Base-by-base conservation (phyloP, 2,329 filamentous ascomycete genomes). In the Rasamsonia emersonii region DNA sequence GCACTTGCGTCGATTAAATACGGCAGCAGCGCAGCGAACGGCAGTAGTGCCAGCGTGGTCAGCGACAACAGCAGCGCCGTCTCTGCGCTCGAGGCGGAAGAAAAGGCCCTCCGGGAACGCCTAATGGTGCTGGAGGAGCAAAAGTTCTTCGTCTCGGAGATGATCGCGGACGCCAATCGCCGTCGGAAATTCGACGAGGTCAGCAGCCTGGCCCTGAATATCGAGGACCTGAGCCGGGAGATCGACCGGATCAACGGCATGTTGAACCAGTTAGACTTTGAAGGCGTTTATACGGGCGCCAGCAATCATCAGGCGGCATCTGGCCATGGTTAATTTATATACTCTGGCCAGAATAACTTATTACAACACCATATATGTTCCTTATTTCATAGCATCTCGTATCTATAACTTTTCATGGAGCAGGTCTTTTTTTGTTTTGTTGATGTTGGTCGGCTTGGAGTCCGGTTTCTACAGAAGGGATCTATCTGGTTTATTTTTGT, bases 41-140 rank as follows among this genome's bases (percentile, higher is more conserved):
- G 50, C 19, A 71, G 66, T 36, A 63, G 56, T 24, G 62, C 68
- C 31, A 76, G 72, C 41, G 51, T 74, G 28, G 58, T 67, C 30
- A 69, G 68, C 31, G 56, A 65, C 32, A 71, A 71, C 43, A 71
- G 70, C 36, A 73, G 68, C 39, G 67, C 68, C 9, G 63, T 82
- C 9, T 79, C 75, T 0, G 75, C 74, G 2, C 62, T 93, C 4
- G 86, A 93, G 56, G 75, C 73, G 0, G 86, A 94, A 52, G 86
- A 94, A 56, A 89, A 85, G 53, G 75, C 84, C 13, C 63, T 93
- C 2, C 74, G 82, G 10, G 86, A 94, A 49, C 69, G 77, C 3
- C 64, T 94, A 9, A 82, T 91, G 18, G 79, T 95, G 5, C 68
- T 95, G 1, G 86, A 94, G 55, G 88, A 95, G 59, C 88, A 95